These are phyloP conservation scores for Tulasnella sp. DNA, from an alignment of 768 basidiomycete genomes.

Conservation along the genomic window DNA sequence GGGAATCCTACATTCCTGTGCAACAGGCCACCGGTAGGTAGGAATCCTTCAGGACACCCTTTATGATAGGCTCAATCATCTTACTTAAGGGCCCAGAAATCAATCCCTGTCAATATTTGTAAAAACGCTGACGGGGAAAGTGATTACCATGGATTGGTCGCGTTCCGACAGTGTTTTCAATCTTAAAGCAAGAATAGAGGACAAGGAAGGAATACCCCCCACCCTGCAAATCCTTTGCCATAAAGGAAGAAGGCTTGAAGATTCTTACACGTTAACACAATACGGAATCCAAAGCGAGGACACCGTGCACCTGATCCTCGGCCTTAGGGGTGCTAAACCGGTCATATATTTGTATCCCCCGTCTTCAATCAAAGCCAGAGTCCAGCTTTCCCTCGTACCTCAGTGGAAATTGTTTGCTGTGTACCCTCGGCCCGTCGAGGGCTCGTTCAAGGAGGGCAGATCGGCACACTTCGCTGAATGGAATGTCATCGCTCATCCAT, in stretches of 20 bases:
- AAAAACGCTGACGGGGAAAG: not conserved
- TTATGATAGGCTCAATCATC: not conserved
- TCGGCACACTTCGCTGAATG: not conserved
- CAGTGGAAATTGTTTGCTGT: slow-evolving; percentile 28
- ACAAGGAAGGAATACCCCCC: not conserved
- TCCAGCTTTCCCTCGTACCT: slow-evolving; percentile 23
- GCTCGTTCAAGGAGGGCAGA: not conserved
- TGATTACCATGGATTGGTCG: not conserved
- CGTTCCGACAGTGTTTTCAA: not conserved
- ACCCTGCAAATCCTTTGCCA: not conserved
- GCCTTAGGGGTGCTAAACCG: not conserved
- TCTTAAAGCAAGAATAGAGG: not conserved
- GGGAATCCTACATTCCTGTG: too few relatives aligned
- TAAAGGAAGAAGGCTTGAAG: not conserved
- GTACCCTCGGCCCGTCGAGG: slow-evolving; percentile 21
- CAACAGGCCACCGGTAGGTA: not conserved
- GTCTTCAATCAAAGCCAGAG: not conserved
- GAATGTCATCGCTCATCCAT: not conserved
- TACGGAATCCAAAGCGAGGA: not conserved
- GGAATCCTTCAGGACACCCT: not conserved
- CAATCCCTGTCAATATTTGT: not conserved
- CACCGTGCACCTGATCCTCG: not conserved
- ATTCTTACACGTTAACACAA: not conserved
- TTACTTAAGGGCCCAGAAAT: not conserved
- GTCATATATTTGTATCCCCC: not conserved